Evolutionary conservation across 768 basidiomycete genomes (phyloP), one percentile per base, ranked within the genome.

Genomic region (Suillus plorans): DNA sequence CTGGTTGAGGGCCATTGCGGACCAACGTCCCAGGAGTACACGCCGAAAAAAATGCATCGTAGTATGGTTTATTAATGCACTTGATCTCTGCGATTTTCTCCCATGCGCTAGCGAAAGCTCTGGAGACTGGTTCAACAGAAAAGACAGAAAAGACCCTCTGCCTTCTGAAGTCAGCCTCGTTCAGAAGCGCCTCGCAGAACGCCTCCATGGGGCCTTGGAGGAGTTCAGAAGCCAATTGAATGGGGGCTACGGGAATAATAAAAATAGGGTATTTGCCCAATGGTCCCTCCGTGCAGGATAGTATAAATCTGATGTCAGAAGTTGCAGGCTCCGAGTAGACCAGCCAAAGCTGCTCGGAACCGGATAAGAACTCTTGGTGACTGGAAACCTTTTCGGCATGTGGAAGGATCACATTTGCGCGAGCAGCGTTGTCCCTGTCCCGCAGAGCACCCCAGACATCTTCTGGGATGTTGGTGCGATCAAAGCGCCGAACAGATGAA

Each of bases 131-230:
- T 0, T 60, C 37, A 82, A 70, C 73, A 2, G 87, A 84, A 69
- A 90, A 92, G 10, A 91, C 80, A 2, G 91, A 90, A 73, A 88
- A 92, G 0, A 89, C 79, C 18, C 89, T 80, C 41, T 44, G 39
- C 41, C 20, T 75, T 76, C 78, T 20, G 75, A 57, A 12, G 76
- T 25, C 25, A 22, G 10, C 16, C 28, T 76, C 69, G 8, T 64
- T 61, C 10, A 76, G 74, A 22, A 85, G 77, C 2, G 68, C 59
- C 0, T 62, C 66, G 12, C 72, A 67, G 12, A 92, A 77, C 4
- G 69, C 62, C 20, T 85, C 71, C 50, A 77, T 74, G 1, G 78
- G 69, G n/a, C 70, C 56, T 58, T 73, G 68, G 36, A 90, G 79
- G 5, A 67, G 64, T 73, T 73, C 36, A 61, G 73, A n/a, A 60